phyloP scores from a whole-genome alignment of 345 rosid species.

The Salix udensis region DNA sequence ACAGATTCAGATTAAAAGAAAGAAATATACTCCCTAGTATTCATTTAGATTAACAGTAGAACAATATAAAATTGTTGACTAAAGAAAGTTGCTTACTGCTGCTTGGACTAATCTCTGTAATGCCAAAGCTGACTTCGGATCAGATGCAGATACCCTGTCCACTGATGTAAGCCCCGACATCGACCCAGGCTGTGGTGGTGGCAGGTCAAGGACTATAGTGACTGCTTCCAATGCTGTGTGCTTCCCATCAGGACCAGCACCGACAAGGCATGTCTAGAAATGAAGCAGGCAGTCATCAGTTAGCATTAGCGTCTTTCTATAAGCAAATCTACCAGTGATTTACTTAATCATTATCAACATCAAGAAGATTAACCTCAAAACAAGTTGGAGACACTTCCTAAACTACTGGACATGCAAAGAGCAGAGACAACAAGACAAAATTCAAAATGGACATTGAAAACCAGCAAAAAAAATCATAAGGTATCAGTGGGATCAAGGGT shows the following conservation, averaged over 20 bases:
- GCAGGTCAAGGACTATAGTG: conserved; percentile 93
- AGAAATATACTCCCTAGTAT: neutral
- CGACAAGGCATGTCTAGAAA: conserved; percentile 91
- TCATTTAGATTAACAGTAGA: neutral
- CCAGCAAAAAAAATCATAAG: neutral
- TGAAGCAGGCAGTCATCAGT: neutral
- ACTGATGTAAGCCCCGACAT: conserved; percentile 83
- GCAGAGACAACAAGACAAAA: conserved; percentile 3
- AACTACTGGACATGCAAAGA: neutral
- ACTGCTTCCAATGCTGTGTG: conserved; percentile 99
- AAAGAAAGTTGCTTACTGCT: conserved; percentile 60
- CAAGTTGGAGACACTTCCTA: conserved; percentile 3
- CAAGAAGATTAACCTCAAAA: neutral
- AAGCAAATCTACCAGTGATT: neutral
- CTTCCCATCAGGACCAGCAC: conserved; percentile 98
- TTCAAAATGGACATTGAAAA: neutral
- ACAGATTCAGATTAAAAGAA: neutral
- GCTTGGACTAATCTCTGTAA: conserved; percentile 97
- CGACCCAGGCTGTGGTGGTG: conserved; percentile 98
- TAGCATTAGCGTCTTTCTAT: neutral
- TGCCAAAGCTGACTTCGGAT: conserved; percentile 97
- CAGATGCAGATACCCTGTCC: conserved; percentile 89
- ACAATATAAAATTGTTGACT: conserved; percentile 9
- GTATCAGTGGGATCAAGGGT: neutral
- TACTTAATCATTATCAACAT: neutral